These are phyloP conservation scores for Wallacemonas sp. DNA, from an alignment of 208 protist species.

Conservation along the genomic window DNA sequence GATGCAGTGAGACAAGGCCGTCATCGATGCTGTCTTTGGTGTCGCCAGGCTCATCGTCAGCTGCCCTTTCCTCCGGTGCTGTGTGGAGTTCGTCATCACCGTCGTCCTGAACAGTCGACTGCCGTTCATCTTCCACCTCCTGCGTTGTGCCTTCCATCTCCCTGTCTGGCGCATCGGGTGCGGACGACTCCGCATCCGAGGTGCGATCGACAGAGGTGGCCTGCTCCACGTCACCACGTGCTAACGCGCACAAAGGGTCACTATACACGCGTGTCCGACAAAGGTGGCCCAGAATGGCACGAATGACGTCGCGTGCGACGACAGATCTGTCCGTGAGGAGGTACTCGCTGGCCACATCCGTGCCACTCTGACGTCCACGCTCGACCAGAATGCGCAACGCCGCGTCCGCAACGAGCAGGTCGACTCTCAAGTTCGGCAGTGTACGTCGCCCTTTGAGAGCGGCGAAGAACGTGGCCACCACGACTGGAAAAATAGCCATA, in stretches of 20 bases:
- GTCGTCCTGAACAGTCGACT: not conserved
- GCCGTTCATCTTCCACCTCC: not conserved
- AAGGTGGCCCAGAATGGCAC: conserved; percentile 1
- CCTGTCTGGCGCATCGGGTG: not conserved
- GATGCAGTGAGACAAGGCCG: not conserved
- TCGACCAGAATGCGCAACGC: conserved; percentile 20
- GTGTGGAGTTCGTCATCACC: not conserved
- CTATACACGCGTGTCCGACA: not conserved
- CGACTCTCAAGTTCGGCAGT: conserved; percentile 9
- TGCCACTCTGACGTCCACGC: conserved; percentile 5
- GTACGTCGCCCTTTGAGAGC: conserved; percentile 19
- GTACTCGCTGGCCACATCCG: not conserved
- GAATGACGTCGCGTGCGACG: conserved; percentile 8
- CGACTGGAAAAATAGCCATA: conserved; percentile 37
- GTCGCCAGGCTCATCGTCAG: no score
- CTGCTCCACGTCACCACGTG: no score
- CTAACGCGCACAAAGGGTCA: conserved; percentile 13
- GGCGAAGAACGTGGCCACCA: conserved; percentile 39
- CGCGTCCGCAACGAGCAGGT: conserved; percentile 19
- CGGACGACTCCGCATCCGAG: not conserved
- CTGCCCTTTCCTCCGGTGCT: not conserved
- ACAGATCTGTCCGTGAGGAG: not conserved
- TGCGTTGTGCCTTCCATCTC: not conserved
- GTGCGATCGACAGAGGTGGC: no score
- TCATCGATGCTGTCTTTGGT: not conserved